Base-by-base conservation (phyloP, 2,329 filamentous ascomycete species). In the Fusarium denticulatum region DNA sequence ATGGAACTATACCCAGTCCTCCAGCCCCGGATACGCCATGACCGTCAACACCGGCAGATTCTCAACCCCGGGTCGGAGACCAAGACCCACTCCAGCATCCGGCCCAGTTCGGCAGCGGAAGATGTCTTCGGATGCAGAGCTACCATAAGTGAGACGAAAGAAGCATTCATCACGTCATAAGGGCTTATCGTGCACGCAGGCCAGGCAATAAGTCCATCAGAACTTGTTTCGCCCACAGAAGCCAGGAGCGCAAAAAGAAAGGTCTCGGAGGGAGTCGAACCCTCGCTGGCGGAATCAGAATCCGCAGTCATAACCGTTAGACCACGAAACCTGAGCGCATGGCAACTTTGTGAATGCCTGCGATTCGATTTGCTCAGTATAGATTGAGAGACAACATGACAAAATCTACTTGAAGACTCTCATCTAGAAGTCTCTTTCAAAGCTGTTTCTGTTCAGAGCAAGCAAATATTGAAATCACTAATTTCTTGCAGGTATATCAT, bases 11-110 rank as follows among this genome's bases (percentile, higher is more conserved):
- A 16, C 14, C 7, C 4, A 12, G 16, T 20, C 14, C 50, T n/a
- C 11, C 24, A n/a, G 11, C 7, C 18, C 37, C 10, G 5, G 18
- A 18, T 22, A 26, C 8, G 7, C 22, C 6, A 13, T 13, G 24
- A 16, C 28, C 30, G 26, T 49, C 15, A 24, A 22, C 14, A 15
- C n/a, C 46, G 32, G 26, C 20, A 39, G 4, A 16, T 16, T 34
- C 32, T 36, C 24, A 32, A 32, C 32, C 43, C 40, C 5, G n/a
- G 14, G 5, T 9, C 45, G 45, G 50, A 37, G 5, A 7, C 10
- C 14, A 28, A 22, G 39, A 59, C 39, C 52, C 57, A 60, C 58
- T 16, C 26, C 30, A 71, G 40, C 9, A 73, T 40, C 71, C 70
- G 70, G 61, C 42, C 24, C 40, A n/a, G 32, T 47, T 61, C 71